Evolutionary conservation across 371 early-diverging fungal species (phyloP).

Genomic region (Choanephora cucurbitarum): DNA sequence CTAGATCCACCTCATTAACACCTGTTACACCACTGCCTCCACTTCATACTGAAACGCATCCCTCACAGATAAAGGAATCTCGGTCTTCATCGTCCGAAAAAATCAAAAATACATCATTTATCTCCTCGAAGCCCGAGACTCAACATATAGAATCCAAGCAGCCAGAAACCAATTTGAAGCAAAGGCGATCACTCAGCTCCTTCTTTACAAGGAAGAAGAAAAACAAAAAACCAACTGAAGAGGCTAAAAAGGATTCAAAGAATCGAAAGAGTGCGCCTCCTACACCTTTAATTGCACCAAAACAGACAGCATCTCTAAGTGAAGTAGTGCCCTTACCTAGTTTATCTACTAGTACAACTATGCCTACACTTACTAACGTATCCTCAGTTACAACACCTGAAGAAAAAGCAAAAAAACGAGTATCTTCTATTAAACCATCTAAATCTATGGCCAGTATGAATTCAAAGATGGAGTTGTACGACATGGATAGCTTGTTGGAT

Average conservation of each 20-base stretch:
- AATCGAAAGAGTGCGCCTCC: slow-evolving; percentile 19
- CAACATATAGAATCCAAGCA: background rate
- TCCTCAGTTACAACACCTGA: background rate
- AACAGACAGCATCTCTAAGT: background rate
- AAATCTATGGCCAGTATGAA: background rate
- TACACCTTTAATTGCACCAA: background rate
- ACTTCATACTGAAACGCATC: too few relatives aligned
- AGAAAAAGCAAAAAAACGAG: background rate
- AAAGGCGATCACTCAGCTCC: slow-evolving; percentile 21
- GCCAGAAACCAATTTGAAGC: slow-evolving; percentile 7
- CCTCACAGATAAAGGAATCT: too few relatives aligned
- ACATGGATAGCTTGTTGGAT: slow-evolving; percentile 21
- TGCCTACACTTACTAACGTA: too few relatives aligned
- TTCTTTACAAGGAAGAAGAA: slow-evolving; percentile 25
- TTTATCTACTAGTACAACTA: background rate
- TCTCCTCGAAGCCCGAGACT: too few relatives aligned
- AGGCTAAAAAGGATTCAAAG: background rate
- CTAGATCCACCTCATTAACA: too few relatives aligned
- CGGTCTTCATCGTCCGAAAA: too few relatives aligned
- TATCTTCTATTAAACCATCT: background rate
- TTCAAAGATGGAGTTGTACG: slow-evolving; percentile 18
- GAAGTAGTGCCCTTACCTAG: background rate
- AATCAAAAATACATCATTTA: too few relatives aligned
- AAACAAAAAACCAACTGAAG: slow-evolving; percentile 12
- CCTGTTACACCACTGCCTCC: too few relatives aligned